Base-by-base conservation (phyloP, 129 eudicot genomes). In the Ambrosia trifida region DNA sequence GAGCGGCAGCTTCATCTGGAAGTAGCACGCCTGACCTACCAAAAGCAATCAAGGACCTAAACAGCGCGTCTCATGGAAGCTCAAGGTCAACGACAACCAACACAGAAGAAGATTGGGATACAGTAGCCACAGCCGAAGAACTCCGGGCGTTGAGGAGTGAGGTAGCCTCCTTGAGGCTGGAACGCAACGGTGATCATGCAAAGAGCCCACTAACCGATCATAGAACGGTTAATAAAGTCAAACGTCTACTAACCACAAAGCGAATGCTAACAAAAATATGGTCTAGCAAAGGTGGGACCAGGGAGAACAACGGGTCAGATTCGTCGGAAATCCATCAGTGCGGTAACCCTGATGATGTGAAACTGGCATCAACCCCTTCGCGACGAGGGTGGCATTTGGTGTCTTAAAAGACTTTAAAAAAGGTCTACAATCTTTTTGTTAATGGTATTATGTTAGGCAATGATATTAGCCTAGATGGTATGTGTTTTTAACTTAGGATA, bases 11-110 rank as follows among this genome's bases (percentile, higher is more conserved):
- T 36, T 72, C 89, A 12, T 95, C 99, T 0, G 99, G 99, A n/a
- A 82, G 95, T 68, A 90, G 96, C 96, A 95, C 99, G 0, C 99
- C 99, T 3, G 96, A 95, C 80, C 91, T 95, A 6, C 99, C 99
- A 5, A 86, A 80, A 72, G 87, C 85, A 51, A 79, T 88, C 66
- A 86, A 83, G 66, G 94, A 90, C 80, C 96, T 90, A 28, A 95
- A 95, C 75, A 83, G 83, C 13, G 80, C 75, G 28, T 91, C 97
- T 7, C 84, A 80, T 32, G 87, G 97, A 13, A 90, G 96, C 85
- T 90, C 99, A 11, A 53, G 82, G 67, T 51, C 82, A 4, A 78
- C 82, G 61, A 90, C 91, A 4, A 86, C 97, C 30, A 84, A 85
- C 82, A 85, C 87, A 7, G 97, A 89, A 18, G 99, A 95, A 77